A percentile compares a stretch with the other conserved stretches of the same genome.
phyloP scores from a whole-genome alignment of 2,329 filamentous ascomycete genomes.

The Apiospora sp. region DNA sequence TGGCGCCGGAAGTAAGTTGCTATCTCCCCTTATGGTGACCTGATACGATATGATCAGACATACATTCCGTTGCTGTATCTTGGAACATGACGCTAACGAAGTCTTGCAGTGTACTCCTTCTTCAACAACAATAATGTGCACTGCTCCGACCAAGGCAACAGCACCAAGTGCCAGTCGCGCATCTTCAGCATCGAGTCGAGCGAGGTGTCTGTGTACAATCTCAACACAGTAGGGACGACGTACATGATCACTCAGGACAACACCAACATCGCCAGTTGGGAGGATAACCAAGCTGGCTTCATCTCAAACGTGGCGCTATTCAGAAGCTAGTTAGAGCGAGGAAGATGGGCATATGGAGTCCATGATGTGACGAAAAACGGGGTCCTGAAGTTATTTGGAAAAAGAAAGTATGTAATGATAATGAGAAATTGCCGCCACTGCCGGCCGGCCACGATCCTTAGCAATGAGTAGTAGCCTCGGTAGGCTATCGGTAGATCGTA shows the following conservation, averaged over 20 bases:
- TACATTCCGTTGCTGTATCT: neutral
- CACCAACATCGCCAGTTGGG: slow-evolving; percentile 43
- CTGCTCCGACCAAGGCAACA: slow-evolving; percentile 52
- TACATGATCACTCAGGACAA: slow-evolving; percentile 50
- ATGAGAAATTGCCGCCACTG: slow-evolving; percentile 11
- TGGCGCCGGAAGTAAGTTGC: slow-evolving; percentile 59
- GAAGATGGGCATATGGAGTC: neutral
- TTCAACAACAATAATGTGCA: slow-evolving; percentile 68
- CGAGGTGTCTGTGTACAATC: slow-evolving; percentile 50
- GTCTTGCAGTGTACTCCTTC: slow-evolving; percentile 65
- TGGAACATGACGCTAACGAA: slow-evolving; percentile 2
- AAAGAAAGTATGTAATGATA: slow-evolving; percentile 15
- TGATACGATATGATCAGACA: neutral
- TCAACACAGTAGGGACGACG: slow-evolving; percentile 54
- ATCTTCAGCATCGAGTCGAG: slow-evolving; percentile 45
- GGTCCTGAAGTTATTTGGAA: neutral
- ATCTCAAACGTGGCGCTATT: slow-evolving; percentile 48
- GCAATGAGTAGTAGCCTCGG: neutral
- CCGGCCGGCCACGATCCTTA: neutral
- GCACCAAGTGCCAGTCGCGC: slow-evolving; percentile 55
- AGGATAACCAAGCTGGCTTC: slow-evolving; percentile 50
- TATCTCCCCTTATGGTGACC: neutral
- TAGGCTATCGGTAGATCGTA: neutral
- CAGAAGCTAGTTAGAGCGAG: slow-evolving; percentile 20
- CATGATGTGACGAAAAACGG: slow-evolving; percentile 2